Evolutionary conservation across 2,329 filamentous ascomycete species (phyloP), one percentile per base, ranked within the genome.

Genomic region (Alternaria atra): DNA sequence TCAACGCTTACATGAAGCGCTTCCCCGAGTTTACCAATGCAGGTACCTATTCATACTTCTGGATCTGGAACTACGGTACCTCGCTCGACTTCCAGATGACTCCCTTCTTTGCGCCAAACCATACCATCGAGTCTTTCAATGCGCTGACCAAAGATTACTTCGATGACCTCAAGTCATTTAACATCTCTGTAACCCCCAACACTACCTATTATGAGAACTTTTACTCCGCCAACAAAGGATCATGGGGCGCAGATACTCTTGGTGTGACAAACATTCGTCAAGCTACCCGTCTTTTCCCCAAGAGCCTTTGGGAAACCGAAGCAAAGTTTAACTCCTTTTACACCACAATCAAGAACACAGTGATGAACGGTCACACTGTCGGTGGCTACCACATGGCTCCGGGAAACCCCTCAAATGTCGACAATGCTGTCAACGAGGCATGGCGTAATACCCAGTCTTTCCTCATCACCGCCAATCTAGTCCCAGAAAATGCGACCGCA

Each of bases 361-460:
- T 71, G 72, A 58, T 63, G 35, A 48, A 29, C 7, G 67, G 62
- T 1, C 58, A 59, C 10, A 55, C 60, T 0, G 52, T 73, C 10
- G 61, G 55, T n/a, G 63, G 64, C 17, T 72, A 73, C 52, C 66
- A 73, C 56, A 61, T 69, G 57, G 64, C 69, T 5, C 67, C 68
- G 7, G 48, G 56, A 6, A 71, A 73, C 34, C 54, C 65, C 0
- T 37, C 62, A 2, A 43, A 63, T 17, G 51, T 60, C 15, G 65
- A 70, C 55, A 76, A 76, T 55, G 70, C 73, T 13, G 69, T 75
- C 1, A 68, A 65, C 20, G 64, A 71, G 2, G 66, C 66, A 5
- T 75, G 70, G 62, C 69, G 72, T 7, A 63, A 69, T 23, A 55
- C 64, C 3, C 60, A 68, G n/a, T 64, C 63, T 6, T 72, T 73